These are phyloP conservation scores for Arthrobotrys conoides DNA, from an alignment of 2,329 filamentous ascomycete genomes.

Conservation along the genomic window DNA sequence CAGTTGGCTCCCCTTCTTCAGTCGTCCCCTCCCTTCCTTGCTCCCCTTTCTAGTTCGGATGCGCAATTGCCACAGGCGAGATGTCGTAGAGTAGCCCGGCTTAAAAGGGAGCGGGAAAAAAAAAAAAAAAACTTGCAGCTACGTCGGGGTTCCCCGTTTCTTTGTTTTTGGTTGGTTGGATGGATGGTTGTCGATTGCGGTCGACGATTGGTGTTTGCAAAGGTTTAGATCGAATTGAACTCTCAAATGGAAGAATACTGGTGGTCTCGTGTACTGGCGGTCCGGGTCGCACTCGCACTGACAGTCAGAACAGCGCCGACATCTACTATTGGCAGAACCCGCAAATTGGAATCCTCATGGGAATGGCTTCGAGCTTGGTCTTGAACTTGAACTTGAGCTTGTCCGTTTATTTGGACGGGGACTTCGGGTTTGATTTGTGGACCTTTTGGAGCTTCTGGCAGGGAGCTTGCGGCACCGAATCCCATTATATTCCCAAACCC, in stretches of 20 bases:
- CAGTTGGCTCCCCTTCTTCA: constrained; percentile 22
- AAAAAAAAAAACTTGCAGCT: constrained; percentile 11
- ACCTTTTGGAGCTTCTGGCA: constrained; percentile 39
- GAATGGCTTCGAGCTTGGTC: constrained; percentile 22
- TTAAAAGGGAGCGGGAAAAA: constrained; percentile 14
- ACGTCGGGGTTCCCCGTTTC: constrained; percentile 21
- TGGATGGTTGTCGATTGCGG: constrained; percentile 6
- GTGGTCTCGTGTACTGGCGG: constrained; percentile 34
- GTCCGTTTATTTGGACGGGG: constrained; percentile 16
- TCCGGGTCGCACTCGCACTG: constrained; percentile 59
- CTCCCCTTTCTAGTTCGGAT: constrained; percentile 36
- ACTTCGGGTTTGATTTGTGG: constrained; percentile 13
- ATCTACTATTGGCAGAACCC: constrained; percentile 47
- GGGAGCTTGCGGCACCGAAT: constrained; percentile 43
- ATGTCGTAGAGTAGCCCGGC: constrained; percentile 14
- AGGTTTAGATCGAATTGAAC: constrained; percentile 6
- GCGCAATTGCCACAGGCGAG: constrained; percentile 36
- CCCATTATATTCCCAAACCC: constrained; percentile 53
- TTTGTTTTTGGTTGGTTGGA: background rate
- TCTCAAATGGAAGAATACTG: constrained; percentile 3
- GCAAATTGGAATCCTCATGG: constrained; percentile 30
- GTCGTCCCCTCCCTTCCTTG: constrained; percentile 36
- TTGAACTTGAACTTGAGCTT: constrained; percentile 22
- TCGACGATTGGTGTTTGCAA: constrained; percentile 33
- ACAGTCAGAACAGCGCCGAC: constrained; percentile 53